Conservation (phyloP, 2,329 filamentous ascomycete species). For the Alternaria postmessia region DNA sequence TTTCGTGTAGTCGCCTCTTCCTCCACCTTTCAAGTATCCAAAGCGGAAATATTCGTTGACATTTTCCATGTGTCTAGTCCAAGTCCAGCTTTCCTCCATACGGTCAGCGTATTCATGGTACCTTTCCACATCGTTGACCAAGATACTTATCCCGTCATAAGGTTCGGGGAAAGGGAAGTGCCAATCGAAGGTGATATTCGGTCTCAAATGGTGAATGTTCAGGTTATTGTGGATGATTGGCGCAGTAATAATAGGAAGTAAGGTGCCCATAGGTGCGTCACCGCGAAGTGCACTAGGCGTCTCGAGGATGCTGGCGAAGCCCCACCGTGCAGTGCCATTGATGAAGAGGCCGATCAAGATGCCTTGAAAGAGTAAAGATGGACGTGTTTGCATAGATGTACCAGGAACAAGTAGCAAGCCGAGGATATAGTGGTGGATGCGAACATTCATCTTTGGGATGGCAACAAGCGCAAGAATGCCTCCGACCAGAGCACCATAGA, state of each 20-base stretch:
- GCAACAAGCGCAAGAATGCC: constrained; percentile 75
- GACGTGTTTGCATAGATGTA: constrained; percentile 86
- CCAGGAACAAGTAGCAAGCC: constrained; percentile 86
- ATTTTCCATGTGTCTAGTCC: constrained; percentile 60
- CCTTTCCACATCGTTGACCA: constrained; percentile 87
- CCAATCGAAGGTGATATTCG: constrained; percentile 71
- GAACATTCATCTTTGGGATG: constrained; percentile 79
- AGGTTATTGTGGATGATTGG: constrained; percentile 56
- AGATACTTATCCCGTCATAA: constrained; percentile 78
- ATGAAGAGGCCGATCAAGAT: constrained; percentile 89
- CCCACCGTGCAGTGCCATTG: constrained; percentile 93
- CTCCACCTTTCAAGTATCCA: constrained; percentile 72
- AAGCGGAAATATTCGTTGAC: constrained; percentile 79
- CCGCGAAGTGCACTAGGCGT: constrained; percentile 75
- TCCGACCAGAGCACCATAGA: constrained; percentile 83
- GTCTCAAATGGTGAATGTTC: constrained; percentile 52
- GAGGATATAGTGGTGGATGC: constrained; percentile 95
- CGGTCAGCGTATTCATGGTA: constrained; percentile 72
- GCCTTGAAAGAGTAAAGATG: constrained; percentile 86
- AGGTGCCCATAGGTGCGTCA: constrained; percentile 61
- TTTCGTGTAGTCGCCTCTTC: constrained; percentile 75
- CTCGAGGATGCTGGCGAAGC: constrained; percentile 87
- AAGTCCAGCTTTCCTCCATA: constrained; percentile 60
- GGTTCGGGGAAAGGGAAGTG: constrained; percentile 54
- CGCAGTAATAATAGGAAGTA: constrained; percentile 61